A percentile compares a stretch with the other conserved stretches of the same genome.
These are phyloP conservation scores for Colletotrichum musicola DNA, from an alignment of 2,329 filamentous ascomycete genomes.

Conservation along the genomic window DNA sequence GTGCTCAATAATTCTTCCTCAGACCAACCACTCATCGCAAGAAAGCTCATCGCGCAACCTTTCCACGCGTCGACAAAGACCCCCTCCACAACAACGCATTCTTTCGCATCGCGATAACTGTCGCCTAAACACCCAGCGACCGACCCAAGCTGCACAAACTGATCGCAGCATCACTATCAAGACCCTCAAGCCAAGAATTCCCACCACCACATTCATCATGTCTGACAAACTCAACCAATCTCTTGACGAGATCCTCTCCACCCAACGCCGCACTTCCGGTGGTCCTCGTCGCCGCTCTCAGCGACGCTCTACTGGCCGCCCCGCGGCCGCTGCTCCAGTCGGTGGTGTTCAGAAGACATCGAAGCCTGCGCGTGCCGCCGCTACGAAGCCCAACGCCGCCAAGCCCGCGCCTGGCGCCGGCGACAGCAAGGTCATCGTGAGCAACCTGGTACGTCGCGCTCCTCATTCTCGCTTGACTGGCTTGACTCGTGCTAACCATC, in stretches of 20 bases:
- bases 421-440: constrained; percentile 98
- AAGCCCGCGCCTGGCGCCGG: constrained; percentile 72
- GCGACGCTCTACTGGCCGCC: constrained; percentile 64
- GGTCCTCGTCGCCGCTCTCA: constrained; percentile 58
- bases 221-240: constrained; percentile 96
- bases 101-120: constrained; percentile 20
- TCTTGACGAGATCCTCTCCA: constrained; percentile 96
- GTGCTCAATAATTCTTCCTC: neutral
- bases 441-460: constrained; percentile 84
- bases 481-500: constrained; percentile 58
- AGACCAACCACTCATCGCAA: constrained; percentile 19
- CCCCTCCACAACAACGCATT: constrained; percentile 10
- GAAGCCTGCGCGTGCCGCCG: constrained; percentile 69
- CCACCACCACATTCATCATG: constrained; percentile 68
- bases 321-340: constrained; percentile 75
- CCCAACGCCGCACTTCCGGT: constrained; percentile 71
- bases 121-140: constrained; percentile 16
- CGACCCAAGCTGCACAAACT: constrained; percentile 23
- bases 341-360: constrained; percentile 88
- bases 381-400: constrained; percentile 72
- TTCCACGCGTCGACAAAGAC: constrained; percentile 30
- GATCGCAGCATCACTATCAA: constrained; percentile 13
- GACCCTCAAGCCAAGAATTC: neutral
- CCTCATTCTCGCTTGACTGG: neutral
- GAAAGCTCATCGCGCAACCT: constrained; percentile 19